These are phyloP conservation scores for Coemansia sp. DNA, from an alignment of 192 early-diverging fungal genomes.

Conservation along the genomic window DNA sequence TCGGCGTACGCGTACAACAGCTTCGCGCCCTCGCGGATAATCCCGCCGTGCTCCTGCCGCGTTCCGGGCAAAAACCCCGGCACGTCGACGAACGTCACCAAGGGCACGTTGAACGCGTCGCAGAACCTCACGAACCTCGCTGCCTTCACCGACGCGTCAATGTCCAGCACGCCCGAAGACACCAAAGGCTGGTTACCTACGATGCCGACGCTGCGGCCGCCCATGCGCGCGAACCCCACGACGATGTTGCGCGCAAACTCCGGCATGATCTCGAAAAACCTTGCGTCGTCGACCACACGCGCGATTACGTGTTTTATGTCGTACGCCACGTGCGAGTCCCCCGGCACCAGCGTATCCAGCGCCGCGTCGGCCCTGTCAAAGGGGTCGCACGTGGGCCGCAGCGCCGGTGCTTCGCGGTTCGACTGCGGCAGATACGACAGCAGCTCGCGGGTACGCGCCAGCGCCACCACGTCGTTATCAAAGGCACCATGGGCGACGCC, in stretches of 20 bases:
- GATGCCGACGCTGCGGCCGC: conserved; percentile 80
- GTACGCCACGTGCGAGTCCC: conserved; percentile 88
- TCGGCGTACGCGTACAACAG: conserved; percentile 94
- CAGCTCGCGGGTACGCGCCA: conserved; percentile 76
- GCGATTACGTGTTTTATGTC: conserved; percentile 88
- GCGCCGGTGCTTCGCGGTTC: conserved; percentile 68
- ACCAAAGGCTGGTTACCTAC: conserved; percentile 96
- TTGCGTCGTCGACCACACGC: conserved; percentile 77
- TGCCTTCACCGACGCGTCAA: conserved; percentile 92
- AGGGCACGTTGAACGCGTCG: conserved; percentile 94
- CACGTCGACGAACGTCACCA: conserved; percentile 93
- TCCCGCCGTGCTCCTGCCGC: conserved; percentile 91
- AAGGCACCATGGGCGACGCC: conserved; percentile 92
- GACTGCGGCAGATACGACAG: conserved; percentile 85
- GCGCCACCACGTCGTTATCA: conserved; percentile 91
- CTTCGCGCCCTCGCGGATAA: conserved; percentile 96
- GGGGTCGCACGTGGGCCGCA: conserved; percentile 64
- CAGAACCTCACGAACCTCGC: conserved; percentile 95
- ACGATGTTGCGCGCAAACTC: conserved; percentile 93
- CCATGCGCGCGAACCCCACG: conserved; percentile 82
- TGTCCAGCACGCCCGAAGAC: conserved; percentile 93
- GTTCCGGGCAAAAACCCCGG: conserved; percentile 96
- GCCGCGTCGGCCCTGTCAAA: conserved; percentile 67
- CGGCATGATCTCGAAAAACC: conserved; percentile 90
- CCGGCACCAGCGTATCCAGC: conserved; percentile 85